These are phyloP conservation scores for Clathrus columnatus DNA, from an alignment of 768 basidiomycete species.

Conservation along the genomic window DNA sequence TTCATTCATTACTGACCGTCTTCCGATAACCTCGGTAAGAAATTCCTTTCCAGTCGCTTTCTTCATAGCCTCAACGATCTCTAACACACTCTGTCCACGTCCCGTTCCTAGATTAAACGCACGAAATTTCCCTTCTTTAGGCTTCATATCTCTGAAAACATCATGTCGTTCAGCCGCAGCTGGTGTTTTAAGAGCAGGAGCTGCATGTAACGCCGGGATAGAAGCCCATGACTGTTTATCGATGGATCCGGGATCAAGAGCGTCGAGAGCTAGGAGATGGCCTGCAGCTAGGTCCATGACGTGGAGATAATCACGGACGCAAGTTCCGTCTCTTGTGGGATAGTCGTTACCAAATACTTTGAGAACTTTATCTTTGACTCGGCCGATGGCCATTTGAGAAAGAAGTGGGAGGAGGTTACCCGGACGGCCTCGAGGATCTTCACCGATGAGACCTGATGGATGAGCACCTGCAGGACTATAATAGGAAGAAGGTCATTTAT, in stretches of 20 bases:
- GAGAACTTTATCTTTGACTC: constrained; percentile 51
- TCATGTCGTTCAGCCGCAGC: constrained; percentile 14
- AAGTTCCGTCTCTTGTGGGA: constrained; percentile 95
- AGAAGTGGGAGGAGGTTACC: constrained; percentile 91
- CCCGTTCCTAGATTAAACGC: constrained; percentile 97
- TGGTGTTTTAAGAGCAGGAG: neutral
- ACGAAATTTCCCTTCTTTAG: constrained; percentile 60
- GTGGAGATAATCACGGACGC: constrained; percentile 93
- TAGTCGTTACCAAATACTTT: constrained; percentile 97
- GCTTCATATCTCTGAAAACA: constrained; percentile 46
- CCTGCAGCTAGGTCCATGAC: constrained; percentile 93
- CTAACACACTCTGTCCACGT: constrained; percentile 81
- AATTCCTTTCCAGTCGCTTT: constrained; percentile 84
- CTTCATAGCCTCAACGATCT: constrained; percentile 93
- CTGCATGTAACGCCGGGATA: constrained; percentile 3
- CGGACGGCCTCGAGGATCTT: constrained; percentile 92
- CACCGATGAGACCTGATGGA: constrained; percentile 89
- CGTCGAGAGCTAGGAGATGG: constrained; percentile 85
- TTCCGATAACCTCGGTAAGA: constrained; percentile 81
- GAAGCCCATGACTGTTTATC: constrained; percentile 5
- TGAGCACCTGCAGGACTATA: constrained; percentile 94
- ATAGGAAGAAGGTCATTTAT: constrained; percentile 3
- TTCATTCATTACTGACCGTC: constrained; percentile 79
- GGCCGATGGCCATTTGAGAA: constrained; percentile 90
- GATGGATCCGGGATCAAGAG: constrained; percentile 49